Evolutionary conservation across 106 monocot species (phyloP).

Genomic region (Hemerocallis citrina): DNA sequence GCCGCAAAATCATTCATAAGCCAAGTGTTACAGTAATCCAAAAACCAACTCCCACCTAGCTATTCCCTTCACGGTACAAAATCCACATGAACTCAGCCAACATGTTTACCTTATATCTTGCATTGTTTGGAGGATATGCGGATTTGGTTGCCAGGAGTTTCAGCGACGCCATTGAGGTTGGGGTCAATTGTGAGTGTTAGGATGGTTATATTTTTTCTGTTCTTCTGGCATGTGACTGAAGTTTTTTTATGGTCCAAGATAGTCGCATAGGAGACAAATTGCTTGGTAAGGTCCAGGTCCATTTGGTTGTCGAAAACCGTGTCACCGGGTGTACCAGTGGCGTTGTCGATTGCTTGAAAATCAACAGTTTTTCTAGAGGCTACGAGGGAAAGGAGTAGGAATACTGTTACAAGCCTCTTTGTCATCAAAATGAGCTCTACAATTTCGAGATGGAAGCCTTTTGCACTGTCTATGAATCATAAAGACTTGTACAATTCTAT

Average conservation of each 20-base stretch:
- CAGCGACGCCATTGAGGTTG: conserved; percentile 21
- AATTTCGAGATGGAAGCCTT: too few relatives aligned
- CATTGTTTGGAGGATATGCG: conserved; percentile 41
- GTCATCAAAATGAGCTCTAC: too few relatives aligned
- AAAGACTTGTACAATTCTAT: too few relatives aligned
- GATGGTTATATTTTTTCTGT: conserved; percentile 19
- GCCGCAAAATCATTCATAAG: conserved; percentile 42
- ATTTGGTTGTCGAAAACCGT: conserved; percentile 31
- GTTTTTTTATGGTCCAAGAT: conserved; percentile 30
- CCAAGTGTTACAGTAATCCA: conserved; percentile 37
- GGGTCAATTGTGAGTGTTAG: conserved; percentile 30
- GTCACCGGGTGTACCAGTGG: conserved; percentile 40
- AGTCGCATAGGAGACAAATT: conserved; percentile 30
- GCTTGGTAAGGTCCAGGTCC: conserved; percentile 33
- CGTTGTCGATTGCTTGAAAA: conserved; percentile 41
- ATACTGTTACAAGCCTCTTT: too few relatives aligned
- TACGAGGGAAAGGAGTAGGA: not conserved
- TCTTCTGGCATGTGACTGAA: conserved; percentile 22
- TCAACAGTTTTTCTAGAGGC: conserved; percentile 7
- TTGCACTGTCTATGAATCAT: too few relatives aligned
- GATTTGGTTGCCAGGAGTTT: conserved; percentile 20
- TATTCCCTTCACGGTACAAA: conserved; percentile 43
- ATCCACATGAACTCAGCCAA: conserved; percentile 42
- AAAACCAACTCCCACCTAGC: too few relatives aligned
- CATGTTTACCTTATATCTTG: conserved; percentile 27